These are phyloP conservation scores for Schwanniomyces vanrijiae DNA, from an alignment of 805 yeast genomes.

Conservation along the genomic window DNA sequence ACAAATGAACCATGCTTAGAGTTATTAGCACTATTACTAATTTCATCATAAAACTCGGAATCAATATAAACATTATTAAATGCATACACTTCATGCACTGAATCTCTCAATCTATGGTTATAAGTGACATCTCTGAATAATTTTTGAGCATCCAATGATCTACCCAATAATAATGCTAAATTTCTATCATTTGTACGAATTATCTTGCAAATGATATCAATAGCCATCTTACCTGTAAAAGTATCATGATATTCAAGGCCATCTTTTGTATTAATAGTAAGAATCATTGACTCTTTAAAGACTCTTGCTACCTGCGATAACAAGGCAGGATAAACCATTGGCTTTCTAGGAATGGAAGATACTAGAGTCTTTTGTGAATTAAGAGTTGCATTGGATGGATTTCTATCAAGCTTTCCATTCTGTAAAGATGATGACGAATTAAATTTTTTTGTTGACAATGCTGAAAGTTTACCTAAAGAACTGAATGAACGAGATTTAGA, in stretches of 20 bases:
- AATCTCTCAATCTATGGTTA: slow-evolving; percentile 89
- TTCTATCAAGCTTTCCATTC: slow-evolving; percentile 25
- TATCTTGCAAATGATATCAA: slow-evolving; percentile 82
- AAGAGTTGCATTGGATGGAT: slow-evolving; percentile 25
- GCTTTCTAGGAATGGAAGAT: slow-evolving; percentile 50
- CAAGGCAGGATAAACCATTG: slow-evolving; percentile 86
- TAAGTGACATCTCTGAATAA: slow-evolving; percentile 94
- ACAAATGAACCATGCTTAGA: slow-evolving; percentile 32
- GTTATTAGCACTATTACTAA: slow-evolving; percentile 19
- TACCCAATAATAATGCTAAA: slow-evolving; percentile 81
- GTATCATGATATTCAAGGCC: slow-evolving; percentile 91
- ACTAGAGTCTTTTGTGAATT: slow-evolving; percentile 44
- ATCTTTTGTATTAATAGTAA: slow-evolving; percentile 82
- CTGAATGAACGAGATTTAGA: slow-evolving; percentile 43
- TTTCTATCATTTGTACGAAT: slow-evolving; percentile 90
- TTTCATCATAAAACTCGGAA: slow-evolving; percentile 40
- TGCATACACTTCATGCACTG: slow-evolving; percentile 83
- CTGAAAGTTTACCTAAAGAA: slow-evolving; percentile 41
- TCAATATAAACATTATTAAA: slow-evolving; percentile 60
- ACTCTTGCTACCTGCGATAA: slow-evolving; percentile 80
- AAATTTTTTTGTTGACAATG: slow-evolving; percentile 41
- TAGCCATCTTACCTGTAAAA: slow-evolving; percentile 92
- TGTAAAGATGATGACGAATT: slow-evolving; percentile 32
- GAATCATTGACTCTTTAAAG: slow-evolving; percentile 65
- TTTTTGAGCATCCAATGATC: slow-evolving; percentile 92